Base-by-base conservation (phyloP, 2,329 filamentous ascomycete species). In the Clarireedia paspali region DNA sequence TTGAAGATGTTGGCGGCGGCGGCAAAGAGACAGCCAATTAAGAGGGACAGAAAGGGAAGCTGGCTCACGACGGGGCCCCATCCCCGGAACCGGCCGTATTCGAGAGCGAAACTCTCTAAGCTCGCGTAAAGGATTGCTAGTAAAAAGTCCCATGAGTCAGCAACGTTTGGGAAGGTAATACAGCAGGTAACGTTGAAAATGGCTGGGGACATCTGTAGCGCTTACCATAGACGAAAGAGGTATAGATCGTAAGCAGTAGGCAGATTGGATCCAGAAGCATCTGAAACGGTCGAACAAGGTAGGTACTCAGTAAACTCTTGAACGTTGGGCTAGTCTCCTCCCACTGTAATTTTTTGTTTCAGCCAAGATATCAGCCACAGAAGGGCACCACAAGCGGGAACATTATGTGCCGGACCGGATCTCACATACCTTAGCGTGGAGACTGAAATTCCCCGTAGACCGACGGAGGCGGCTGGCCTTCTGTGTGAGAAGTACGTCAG, bases 181-280 rank as follows among this genome's bases (percentile, higher is more conserved):
- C 40, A 44, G 40, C 40, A 34, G 24, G 15, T 47, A 47, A 26
- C 10, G 30, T 40, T 38, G 47, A 36, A 40, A 50, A 38, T 17
- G 30, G 26, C 26, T 34, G 15, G 15, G 15, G 47, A 20, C 3
- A 23, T 50, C 47, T 36, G 30, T 50, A 50, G 7, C 76, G 12
- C 74, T 76, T 60, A 9, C 85, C 85, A 70, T 89, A 89, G 10
- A 91, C 76, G 1, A 92, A 86, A 2, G 82, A 85, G 87, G 92
- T 92, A 75, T 95, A 95, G 3, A 94, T 61, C 1, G 84, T 83
- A 66, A 95, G 85, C 66, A 91, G 81, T 63, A 94, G 81, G 48
- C 94, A 88, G 65, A 95, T 95, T 70, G 94, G 89, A 60, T 79
- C 73, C 70, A 91, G 91, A 36, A 95, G 80, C 4, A 95, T 82